Conservation (phyloP, 306 rosid species). For the Vigna trinervia region DNA sequence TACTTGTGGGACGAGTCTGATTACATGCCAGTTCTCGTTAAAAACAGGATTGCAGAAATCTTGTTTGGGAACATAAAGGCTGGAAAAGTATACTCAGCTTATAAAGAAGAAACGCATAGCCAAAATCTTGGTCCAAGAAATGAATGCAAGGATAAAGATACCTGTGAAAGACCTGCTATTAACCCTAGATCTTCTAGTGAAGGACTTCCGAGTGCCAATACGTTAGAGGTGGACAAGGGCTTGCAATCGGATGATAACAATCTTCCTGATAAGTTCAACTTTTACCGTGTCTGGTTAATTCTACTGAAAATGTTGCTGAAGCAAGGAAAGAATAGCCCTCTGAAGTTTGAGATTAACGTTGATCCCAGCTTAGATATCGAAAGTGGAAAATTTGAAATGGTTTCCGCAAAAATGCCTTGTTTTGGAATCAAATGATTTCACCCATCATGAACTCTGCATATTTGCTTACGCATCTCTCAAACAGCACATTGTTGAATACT, state of each 20-base stretch:
- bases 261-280: conserved; percentile 38
- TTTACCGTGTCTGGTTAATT: conserved; percentile 67
- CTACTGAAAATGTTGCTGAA: conserved; percentile 69
- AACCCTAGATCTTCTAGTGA: conserved; percentile 34
- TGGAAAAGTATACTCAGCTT: conserved; percentile 59
- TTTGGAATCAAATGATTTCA: conserved; percentile 44
- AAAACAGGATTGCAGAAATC: conserved; percentile 76
- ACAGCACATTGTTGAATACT: background rate
- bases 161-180: background rate
- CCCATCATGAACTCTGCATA: background rate
- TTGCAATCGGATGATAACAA: conserved; percentile 43
- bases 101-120: conserved; percentile 46
- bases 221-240: conserved; percentile 37
- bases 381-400: conserved; percentile 80
- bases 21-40: conserved; percentile 68
- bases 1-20: conserved; percentile 83
- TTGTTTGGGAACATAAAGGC: conserved; percentile 88
- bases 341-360: conserved; percentile 65
- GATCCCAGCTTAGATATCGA: conserved; percentile 57
- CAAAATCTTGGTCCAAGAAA: conserved; percentile 26
- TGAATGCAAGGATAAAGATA: conserved; percentile 31
- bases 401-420: conserved; percentile 68
- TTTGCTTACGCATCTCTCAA: conserved; percentile 12
- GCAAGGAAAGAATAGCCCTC: conserved; percentile 71
- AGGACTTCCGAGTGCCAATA: conserved; percentile 44